These are phyloP conservation scores for Cutaneotrichosporon spelunceum DNA, from an alignment of 1,284 basidiomycete species.

Conservation along the genomic window DNA sequence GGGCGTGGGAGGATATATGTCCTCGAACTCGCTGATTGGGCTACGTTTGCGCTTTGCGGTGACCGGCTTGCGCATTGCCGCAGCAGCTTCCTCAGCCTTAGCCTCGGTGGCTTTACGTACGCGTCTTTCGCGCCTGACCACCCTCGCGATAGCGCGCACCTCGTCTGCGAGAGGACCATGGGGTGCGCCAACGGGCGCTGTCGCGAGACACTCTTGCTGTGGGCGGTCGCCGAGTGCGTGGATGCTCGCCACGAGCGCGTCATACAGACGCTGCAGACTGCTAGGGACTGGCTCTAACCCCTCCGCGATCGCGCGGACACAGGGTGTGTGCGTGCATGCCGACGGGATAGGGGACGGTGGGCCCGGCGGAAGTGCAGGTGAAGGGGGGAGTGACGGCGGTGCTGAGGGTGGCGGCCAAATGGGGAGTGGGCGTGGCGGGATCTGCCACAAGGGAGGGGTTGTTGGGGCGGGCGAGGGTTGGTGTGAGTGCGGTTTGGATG, in stretches of 20 bases:
- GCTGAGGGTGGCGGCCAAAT: not conserved
- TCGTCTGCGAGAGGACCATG: not conserved
- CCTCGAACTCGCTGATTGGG: not conserved
- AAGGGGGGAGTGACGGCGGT: not conserved
- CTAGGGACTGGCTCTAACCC: not conserved
- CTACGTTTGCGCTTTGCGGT: too few species aligned
- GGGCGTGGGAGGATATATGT: not conserved
- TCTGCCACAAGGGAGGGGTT: not conserved
- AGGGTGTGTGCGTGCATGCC: constrained; percentile 4
- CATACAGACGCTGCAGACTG: constrained; percentile 6
- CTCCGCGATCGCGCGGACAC: not conserved
- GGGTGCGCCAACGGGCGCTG: not conserved
- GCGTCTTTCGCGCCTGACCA: not conserved
- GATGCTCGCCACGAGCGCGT: constrained; percentile 3
- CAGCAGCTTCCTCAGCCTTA: not conserved
- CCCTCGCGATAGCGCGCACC: constrained; percentile 2
- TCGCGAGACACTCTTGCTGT: not conserved
- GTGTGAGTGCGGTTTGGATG: not conserved
- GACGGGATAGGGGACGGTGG: not conserved
- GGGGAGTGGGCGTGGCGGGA: not conserved
- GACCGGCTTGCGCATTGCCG: not conserved
- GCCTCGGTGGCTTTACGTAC: not conserved
- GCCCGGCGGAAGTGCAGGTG: not conserved
- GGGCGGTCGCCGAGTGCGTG: constrained; percentile 2
- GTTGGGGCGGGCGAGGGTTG: not conserved